Conservation (phyloP, 1,284 basidiomycete genomes). For the Cystobasidium pallidum region DNA sequence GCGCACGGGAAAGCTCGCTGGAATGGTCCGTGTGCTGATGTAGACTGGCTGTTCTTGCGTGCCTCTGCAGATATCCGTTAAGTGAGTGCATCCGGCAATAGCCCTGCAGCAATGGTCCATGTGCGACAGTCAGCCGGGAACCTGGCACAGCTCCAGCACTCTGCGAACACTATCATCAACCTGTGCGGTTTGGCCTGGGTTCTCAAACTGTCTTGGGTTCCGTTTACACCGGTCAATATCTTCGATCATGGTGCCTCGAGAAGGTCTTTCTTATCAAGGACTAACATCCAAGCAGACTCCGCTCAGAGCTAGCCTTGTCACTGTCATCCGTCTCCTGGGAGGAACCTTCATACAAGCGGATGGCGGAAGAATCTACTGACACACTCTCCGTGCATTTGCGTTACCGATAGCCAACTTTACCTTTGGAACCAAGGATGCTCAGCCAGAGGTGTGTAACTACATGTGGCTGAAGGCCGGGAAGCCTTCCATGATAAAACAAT, state of each 20-base stretch:
- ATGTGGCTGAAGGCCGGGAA: too few relatives aligned
- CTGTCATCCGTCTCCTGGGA: too few relatives aligned
- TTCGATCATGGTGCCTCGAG: conserved; percentile 10
- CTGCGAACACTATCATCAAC: too few relatives aligned
- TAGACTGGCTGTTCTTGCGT: background rate
- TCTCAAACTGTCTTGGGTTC: too few relatives aligned
- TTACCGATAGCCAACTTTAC: conserved; percentile 46
- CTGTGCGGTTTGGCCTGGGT: too few relatives aligned
- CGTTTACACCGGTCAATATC: conserved; percentile 1
- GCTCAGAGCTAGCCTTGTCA: too few relatives aligned
- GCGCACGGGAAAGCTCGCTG: background rate
- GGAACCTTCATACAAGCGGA: background rate
- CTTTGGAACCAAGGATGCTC: conserved; percentile 45
- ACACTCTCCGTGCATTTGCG: background rate
- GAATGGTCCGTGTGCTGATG: background rate
- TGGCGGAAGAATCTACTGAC: background rate
- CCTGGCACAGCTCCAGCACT: too few relatives aligned
- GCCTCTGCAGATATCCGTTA: conserved; percentile 18
- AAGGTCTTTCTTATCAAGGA: background rate
- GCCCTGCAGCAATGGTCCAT: background rate
- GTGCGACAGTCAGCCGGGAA: too few relatives aligned
- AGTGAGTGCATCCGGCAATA: conserved; percentile 16
- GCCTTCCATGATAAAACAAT: too few relatives aligned
- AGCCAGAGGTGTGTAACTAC: conserved; percentile 40
- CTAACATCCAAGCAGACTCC: background rate